phyloP scores from a whole-genome alignment of 2,329 filamentous ascomycete genomes.

The Pezicula rhizophila region DNA sequence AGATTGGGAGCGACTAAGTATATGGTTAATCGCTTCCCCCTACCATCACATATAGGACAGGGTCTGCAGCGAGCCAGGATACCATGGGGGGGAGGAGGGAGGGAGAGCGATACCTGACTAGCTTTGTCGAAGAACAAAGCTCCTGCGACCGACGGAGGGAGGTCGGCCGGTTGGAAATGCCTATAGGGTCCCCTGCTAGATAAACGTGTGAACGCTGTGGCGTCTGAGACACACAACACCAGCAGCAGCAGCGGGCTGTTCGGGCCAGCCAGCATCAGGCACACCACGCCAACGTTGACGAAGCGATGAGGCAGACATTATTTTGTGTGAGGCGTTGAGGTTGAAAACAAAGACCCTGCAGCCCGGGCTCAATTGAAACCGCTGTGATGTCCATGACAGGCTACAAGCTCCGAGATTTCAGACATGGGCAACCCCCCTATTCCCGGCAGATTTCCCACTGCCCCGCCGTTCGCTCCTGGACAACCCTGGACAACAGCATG shows the following conservation, averaged over 20 bases:
- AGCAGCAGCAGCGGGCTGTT: not conserved
- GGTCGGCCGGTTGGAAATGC: not conserved
- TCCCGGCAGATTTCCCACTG: no score
- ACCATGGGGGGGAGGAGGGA: not conserved
- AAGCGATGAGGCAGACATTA: not conserved
- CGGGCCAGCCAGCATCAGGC: not conserved
- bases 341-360: not conserved
- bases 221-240: constrained; percentile 15
- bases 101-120: not conserved
- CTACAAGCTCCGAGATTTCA: not conserved
- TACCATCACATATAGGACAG: not conserved
- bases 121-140: not conserved
- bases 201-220: constrained; percentile 17
- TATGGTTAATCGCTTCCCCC: not conserved
- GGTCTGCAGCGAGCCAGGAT: not conserved
- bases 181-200: not conserved
- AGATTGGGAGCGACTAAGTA: not conserved
- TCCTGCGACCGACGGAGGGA: not conserved
- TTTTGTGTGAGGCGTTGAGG: no score
- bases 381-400: constrained; percentile 11
- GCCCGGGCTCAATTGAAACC: constrained; percentile 15
- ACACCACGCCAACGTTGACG: not conserved
- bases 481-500: no score
- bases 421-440: not conserved
- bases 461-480: no score